These are phyloP conservation scores for Mrakia frigida DNA, from an alignment of 768 basidiomycete species.

Conservation along the genomic window DNA sequence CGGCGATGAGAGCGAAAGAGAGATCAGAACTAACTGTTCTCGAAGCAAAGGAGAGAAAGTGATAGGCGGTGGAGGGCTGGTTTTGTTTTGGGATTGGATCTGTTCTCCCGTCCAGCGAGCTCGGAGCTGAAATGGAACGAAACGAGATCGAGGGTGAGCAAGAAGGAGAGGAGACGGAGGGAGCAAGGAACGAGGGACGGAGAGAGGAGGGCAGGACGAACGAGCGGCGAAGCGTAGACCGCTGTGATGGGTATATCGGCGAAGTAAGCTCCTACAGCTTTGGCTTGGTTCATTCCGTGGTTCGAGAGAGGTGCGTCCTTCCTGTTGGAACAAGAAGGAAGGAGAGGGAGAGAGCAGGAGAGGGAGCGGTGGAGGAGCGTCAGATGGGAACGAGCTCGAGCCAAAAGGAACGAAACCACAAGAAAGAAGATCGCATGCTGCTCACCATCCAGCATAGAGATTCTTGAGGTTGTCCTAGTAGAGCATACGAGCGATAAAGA, in stretches of 20 bases:
- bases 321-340: not conserved
- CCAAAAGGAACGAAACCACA: not conserved
- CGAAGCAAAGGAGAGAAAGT: conserved; percentile 54
- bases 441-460: not conserved
- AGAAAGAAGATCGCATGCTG: not conserved
- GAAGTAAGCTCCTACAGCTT: conserved; percentile 57
- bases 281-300: conserved; percentile 68
- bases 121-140: conserved; percentile 22
- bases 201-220: conserved; percentile 60
- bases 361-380: too few relatives aligned
- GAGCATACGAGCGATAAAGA: not conserved
- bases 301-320: conserved; percentile 64
- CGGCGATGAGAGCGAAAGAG: not conserved
- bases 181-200: too few relatives aligned
- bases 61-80: conserved; percentile 50
- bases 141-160: too few relatives aligned
- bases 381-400: too few relatives aligned
- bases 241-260: conserved; percentile 51
- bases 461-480: not conserved
- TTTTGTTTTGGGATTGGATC: conserved; percentile 49
- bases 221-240: conserved; percentile 63
- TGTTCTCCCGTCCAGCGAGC: conserved; percentile 34
- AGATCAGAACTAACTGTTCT: conserved; percentile 52
- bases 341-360: not conserved
- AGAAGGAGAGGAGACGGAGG: not conserved